Percentiles rank a stretch among this genome's conserved stretches.
Evolutionary conservation across 495 filamentous ascomycete species (phyloP).

Genomic region (Neurospora sp.): DNA sequence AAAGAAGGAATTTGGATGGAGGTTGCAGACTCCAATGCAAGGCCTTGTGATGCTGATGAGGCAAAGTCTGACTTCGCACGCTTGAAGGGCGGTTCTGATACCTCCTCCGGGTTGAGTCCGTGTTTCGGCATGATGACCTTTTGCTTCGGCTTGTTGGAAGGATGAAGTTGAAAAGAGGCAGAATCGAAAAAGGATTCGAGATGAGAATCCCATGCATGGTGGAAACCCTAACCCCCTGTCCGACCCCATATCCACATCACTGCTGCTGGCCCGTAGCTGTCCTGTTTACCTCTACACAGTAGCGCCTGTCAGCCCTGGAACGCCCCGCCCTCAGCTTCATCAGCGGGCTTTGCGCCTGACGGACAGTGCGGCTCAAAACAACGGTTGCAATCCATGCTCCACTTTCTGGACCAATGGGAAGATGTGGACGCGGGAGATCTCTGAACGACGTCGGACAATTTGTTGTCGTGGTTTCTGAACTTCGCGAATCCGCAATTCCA

Average conservation of each 20-base stretch:
- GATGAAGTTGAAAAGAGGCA: not conserved
- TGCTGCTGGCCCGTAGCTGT: not conserved
- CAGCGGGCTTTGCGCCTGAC: not conserved
- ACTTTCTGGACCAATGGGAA: not conserved
- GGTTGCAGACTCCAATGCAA: not conserved
- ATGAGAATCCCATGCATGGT: not conserved
- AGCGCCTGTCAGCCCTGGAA: not conserved
- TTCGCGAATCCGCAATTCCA: constrained; percentile 6
- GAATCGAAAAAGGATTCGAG: not conserved
- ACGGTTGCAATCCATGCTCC: not conserved
- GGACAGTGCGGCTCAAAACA: constrained; percentile 2
- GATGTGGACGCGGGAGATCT: constrained; percentile 7
- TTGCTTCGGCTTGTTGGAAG: not conserved
- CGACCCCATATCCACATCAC: not conserved
- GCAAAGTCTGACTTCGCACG: constrained; percentile 4
- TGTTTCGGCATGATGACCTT: not conserved
- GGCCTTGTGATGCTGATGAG: not conserved
- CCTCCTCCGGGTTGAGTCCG: not conserved
- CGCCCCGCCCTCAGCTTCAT: constrained; percentile 2
- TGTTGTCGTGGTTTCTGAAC: constrained; percentile 3
- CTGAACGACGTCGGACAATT: constrained; percentile 6
- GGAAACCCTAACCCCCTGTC: not conserved
- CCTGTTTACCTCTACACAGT: not conserved
- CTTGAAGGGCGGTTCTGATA: constrained; percentile 5
- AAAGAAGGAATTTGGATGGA: constrained; percentile 4